Evolutionary conservation across 2,329 filamentous ascomycete species (phyloP).

Genomic region (Sarocladium kiliense): DNA sequence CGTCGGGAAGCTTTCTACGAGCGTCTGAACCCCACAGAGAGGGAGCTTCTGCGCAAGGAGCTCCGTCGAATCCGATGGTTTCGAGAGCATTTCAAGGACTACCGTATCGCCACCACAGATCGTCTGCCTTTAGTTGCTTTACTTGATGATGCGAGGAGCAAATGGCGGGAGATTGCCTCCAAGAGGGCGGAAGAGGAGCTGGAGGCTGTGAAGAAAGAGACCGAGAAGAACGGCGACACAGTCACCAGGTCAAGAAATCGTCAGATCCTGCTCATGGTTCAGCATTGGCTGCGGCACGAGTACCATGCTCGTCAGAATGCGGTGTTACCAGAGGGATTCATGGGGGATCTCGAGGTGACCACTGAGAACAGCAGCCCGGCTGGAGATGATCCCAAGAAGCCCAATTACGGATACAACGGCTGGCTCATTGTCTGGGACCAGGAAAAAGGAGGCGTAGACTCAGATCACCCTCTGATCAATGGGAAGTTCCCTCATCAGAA

Average conservation of each 20-base stretch:
- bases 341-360: slow-evolving; percentile 11
- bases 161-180: slow-evolving; percentile 14
- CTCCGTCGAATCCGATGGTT: slow-evolving; percentile 14
- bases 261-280: slow-evolving; percentile 12
- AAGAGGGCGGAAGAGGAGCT: slow-evolving; percentile 12
- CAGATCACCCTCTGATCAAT: slow-evolving; percentile 14
- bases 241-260: slow-evolving; percentile 1
- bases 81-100: slow-evolving; percentile 16
- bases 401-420: slow-evolving; percentile 15
- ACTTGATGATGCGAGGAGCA: slow-evolving; percentile 14
- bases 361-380: slow-evolving; percentile 1
- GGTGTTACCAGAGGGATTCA: slow-evolving; percentile 12
- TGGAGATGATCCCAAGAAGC: slow-evolving; percentile 14
- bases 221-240: slow-evolving; percentile 4
- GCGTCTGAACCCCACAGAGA: slow-evolving; percentile 10
- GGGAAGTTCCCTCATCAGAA: slow-evolving; percentile 18
- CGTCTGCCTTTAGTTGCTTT: slow-evolving; percentile 13
- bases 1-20: slow-evolving; percentile 12
- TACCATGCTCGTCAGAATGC: slow-evolving; percentile 10
- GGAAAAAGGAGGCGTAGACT: slow-evolving; percentile 11
- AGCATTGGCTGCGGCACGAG: slow-evolving; percentile 11
- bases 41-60: slow-evolving; percentile 15
- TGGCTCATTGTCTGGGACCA: slow-evolving; percentile 16
- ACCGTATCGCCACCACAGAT: slow-evolving; percentile 12
- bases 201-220: slow-evolving; percentile 12